Conservation (phyloP, 2,329 filamentous ascomycete species). For the Beauveria bassiana region DNA sequence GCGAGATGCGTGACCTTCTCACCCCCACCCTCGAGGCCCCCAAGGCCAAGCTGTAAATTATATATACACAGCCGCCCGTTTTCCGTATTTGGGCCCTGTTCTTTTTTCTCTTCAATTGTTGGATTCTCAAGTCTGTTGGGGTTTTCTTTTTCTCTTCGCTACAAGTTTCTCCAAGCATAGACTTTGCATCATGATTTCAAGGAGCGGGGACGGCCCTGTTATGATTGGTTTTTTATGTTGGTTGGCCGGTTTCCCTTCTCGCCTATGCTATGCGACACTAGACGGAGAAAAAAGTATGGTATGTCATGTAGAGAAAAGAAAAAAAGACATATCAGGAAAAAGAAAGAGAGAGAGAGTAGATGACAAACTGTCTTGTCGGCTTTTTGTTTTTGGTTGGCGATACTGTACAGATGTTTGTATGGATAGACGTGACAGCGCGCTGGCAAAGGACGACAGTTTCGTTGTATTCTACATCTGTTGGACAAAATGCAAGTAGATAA, state of each 20-base stretch:
- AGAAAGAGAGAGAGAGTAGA: background rate
- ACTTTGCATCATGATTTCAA: constrained; percentile 4
- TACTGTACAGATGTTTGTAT: background rate
- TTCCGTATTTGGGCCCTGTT: background rate
- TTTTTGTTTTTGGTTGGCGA: background rate
- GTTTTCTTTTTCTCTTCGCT: background rate
- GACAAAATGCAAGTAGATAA: background rate
- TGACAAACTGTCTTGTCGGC: background rate
- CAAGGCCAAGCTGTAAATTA: constrained; percentile 81
- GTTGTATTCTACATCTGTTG: background rate
- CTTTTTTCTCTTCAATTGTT: background rate
- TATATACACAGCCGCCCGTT: background rate
- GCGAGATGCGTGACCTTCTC: constrained; percentile 81
- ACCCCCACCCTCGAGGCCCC: constrained; percentile 68
- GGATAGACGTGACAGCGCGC: background rate
- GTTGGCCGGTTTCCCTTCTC: background rate
- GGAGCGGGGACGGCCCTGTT: background rate
- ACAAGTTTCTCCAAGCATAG: constrained; percentile 4
- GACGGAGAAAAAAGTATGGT: background rate
- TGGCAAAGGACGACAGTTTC: background rate
- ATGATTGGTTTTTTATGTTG: background rate
- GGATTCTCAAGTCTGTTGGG: background rate
- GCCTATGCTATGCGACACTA: constrained; percentile 2
- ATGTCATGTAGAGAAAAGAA: no score
- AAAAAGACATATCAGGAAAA: background rate